Evolutionary conservation across 2,329 filamentous ascomycete genomes (phyloP).

Genomic region (Botrytis sinoallii): DNA sequence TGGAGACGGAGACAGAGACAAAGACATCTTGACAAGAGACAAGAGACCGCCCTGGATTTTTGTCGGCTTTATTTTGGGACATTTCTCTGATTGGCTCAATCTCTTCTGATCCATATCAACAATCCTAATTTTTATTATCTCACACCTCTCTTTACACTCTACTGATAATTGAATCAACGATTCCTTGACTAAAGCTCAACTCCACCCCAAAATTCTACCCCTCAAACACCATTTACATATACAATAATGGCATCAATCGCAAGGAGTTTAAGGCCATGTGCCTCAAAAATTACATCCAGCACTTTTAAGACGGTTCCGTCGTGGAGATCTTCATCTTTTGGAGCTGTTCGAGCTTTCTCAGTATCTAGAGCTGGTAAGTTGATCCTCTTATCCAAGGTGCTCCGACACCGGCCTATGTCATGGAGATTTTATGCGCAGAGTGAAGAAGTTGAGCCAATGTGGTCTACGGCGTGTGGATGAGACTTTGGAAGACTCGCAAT

Average conservation of each 20-base stretch:
- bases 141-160: background rate
- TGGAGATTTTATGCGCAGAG: background rate
- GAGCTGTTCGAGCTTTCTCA: slow-evolving; percentile 46
- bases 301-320: slow-evolving; percentile 27
- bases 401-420: slow-evolving; percentile 3
- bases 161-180: background rate
- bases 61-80: too few relatives aligned
- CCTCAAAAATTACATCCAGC: slow-evolving; percentile 28
- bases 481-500: background rate
- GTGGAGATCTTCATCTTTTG: slow-evolving; percentile 36
- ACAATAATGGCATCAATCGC: slow-evolving; percentile 58
- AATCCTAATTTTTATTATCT: background rate
- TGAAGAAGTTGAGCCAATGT: background rate
- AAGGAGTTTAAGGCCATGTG: slow-evolving; percentile 43
- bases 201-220: slow-evolving; percentile 1
- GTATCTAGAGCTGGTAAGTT: slow-evolving; percentile 43
- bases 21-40: background rate
- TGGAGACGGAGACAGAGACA: background rate
- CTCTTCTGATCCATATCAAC: background rate
- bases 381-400: slow-evolving; percentile 1
- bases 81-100: background rate
- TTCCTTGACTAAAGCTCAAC: background rate
- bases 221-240: background rate
- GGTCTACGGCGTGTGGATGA: background rate
- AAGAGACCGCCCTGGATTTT: background rate